These are phyloP conservation scores for Vitellaria paradoxa DNA, from an alignment of 179 eudicot species.

Conservation along the genomic window DNA sequence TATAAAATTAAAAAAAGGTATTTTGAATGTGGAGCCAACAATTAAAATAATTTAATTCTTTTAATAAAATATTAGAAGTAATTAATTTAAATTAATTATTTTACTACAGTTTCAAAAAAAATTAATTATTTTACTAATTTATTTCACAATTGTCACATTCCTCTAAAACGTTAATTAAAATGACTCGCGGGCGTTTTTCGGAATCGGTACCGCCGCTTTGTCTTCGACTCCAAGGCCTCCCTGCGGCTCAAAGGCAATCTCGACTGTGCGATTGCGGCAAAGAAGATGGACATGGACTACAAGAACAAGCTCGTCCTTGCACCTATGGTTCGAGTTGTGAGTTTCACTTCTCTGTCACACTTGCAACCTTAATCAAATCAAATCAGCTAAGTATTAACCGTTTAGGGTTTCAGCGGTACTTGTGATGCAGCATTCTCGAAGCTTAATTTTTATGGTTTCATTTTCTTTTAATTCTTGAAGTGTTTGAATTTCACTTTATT, in stretches of 20 bases:
- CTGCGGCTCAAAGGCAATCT: neutral
- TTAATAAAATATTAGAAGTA: too few relatives aligned
- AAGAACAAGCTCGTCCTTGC: slow-evolving; percentile 74
- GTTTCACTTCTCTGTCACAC: slow-evolving; percentile 18
- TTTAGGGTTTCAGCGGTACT: neutral
- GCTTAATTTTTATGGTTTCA: neutral
- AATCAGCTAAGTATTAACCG: neutral
- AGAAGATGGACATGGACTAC: slow-evolving; percentile 65
- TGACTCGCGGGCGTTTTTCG: neutral
- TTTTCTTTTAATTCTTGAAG: neutral
- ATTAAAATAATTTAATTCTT: too few relatives aligned
- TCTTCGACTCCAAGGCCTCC: neutral
- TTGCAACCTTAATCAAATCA: neutral
- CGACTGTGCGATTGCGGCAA: slow-evolving; percentile 13
- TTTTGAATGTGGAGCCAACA: too few relatives aligned
- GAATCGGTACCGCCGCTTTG: neutral
- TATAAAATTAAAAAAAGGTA: too few relatives aligned
- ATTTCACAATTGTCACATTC: too few relatives aligned
- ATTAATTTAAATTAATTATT: too few relatives aligned
- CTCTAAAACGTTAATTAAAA: too few relatives aligned
- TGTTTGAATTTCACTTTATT: neutral
- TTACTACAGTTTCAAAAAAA: too few relatives aligned
- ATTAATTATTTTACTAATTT: too few relatives aligned
- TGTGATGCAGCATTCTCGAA: neutral
- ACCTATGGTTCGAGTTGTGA: slow-evolving; percentile 90